Evolutionary conservation across 306 rosid genomes (phyloP).

Genomic region (Mucuna pruriens): DNA sequence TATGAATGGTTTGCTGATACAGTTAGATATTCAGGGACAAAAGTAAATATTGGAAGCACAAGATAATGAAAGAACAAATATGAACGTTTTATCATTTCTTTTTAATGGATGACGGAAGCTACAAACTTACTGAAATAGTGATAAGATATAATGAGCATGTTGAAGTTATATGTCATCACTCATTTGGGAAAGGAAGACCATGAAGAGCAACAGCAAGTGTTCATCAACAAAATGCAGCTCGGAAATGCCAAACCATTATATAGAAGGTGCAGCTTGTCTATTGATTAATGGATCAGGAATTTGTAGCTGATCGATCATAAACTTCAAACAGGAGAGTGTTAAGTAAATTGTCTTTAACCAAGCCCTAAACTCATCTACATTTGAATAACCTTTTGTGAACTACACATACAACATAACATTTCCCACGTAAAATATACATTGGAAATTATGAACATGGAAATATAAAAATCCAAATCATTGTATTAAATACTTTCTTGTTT

Average conservation of each 20-base stretch:
- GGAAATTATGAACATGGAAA: neutral
- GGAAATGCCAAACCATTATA: neutral
- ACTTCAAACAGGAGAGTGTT: neutral
- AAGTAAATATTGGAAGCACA: constrained; percentile 2
- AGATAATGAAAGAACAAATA: neutral
- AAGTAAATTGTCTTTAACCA: neutral
- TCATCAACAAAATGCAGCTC: neutral
- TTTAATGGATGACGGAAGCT: neutral
- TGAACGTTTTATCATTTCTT: neutral
- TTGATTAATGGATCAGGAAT: neutral
- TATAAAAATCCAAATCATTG: constrained; percentile 14
- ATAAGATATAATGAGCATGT: neutral
- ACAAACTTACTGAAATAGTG: constrained; percentile 1
- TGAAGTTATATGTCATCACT: neutral
- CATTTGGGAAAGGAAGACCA: neutral
- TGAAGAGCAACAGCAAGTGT: neutral
- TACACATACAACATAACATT: constrained; percentile 18
- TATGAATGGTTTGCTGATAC: neutral
- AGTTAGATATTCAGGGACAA: neutral
- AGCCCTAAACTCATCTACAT: neutral
- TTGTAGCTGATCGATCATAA: neutral
- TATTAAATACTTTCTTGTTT: constrained; percentile 1
- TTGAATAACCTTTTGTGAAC: constrained; percentile 21
- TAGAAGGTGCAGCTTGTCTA: neutral
- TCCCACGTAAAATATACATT: constrained; percentile 34